These are phyloP conservation scores for Ceratonia siliqua DNA, from an alignment of 306 rosid genomes.

Conservation along the genomic window DNA sequence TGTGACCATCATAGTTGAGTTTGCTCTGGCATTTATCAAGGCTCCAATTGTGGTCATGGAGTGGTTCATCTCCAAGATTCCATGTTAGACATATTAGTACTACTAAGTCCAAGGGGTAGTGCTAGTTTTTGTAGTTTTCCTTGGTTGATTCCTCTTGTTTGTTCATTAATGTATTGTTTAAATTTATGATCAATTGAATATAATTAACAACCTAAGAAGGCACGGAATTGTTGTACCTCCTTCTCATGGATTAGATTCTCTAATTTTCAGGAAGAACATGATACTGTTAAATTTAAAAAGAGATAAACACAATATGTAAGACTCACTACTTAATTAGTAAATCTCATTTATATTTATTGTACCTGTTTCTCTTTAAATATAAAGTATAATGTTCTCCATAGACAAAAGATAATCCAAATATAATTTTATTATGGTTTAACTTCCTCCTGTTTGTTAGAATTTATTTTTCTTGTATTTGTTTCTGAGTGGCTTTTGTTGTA, in stretches of 20 bases:
- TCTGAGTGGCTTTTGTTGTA: background rate
- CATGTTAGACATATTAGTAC: constrained; percentile 53
- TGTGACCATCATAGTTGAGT: constrained; percentile 72
- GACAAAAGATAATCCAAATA: no score
- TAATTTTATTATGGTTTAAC: background rate
- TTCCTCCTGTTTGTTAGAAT: background rate
- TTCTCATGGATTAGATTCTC: no score
- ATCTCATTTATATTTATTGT: no score
- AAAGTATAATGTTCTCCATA: no score
- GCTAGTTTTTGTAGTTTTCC: background rate
- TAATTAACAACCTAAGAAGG: background rate
- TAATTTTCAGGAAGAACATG: no score
- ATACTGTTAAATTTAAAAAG: no score
- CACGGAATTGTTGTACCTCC: background rate
- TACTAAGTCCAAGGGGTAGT: background rate
- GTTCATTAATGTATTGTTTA: constrained; percentile 12
- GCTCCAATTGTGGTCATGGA: constrained; percentile 75
- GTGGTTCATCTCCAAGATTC: constrained; percentile 88
- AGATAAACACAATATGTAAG: no score
- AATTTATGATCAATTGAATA: background rate
- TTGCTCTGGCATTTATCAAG: constrained; percentile 68
- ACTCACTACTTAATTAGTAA: no score
- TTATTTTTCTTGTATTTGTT: background rate
- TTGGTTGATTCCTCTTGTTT: constrained; percentile 4
- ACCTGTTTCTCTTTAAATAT: no score